phyloP scores from a whole-genome alignment of 2,329 filamentous ascomycete species.

The Colletotrichum trifolii region DNA sequence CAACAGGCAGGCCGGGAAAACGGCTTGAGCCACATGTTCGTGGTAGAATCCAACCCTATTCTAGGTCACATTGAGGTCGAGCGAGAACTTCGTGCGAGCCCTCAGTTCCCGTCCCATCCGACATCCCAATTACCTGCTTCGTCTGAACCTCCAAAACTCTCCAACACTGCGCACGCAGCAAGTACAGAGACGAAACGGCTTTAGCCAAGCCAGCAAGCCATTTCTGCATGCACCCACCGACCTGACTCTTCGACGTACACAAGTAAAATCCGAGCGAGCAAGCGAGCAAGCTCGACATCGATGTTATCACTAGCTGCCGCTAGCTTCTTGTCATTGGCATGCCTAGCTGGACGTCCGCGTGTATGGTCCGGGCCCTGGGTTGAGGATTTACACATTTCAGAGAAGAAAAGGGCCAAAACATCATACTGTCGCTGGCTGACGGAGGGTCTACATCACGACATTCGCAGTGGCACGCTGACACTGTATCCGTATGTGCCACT shows the following conservation, averaged over 20 bases:
- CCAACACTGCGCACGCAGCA: not conserved
- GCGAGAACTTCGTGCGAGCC: not conserved
- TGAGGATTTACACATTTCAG: not conserved
- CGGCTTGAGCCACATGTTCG: not conserved
- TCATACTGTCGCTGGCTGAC: conserved; percentile 5
- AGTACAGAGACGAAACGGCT: conserved; percentile 29
- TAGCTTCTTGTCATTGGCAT: not conserved
- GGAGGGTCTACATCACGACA: conserved; percentile 16
- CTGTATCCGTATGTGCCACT: too few species aligned
- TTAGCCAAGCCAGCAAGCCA: conserved; percentile 26
- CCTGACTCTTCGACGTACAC: not conserved
- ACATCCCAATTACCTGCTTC: conserved; percentile 12
- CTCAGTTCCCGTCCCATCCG: conserved; percentile 10
- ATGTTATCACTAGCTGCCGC: not conserved
- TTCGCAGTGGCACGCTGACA: conserved; percentile 11
- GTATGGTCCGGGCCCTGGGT: not conserved
- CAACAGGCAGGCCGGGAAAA: not conserved
- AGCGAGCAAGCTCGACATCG: conserved; percentile 2
- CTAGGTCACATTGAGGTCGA: not conserved
- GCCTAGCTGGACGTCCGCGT: not conserved
- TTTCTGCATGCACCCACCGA: conserved; percentile 19
- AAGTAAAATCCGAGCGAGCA: not conserved
- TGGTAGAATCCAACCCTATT: too few species aligned
- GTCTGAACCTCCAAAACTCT: conserved; percentile 17
- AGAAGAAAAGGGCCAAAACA: not conserved